These are phyloP conservation scores for Blastosporella zonata DNA, from an alignment of 1,284 basidiomycete genomes.

Conservation along the genomic window DNA sequence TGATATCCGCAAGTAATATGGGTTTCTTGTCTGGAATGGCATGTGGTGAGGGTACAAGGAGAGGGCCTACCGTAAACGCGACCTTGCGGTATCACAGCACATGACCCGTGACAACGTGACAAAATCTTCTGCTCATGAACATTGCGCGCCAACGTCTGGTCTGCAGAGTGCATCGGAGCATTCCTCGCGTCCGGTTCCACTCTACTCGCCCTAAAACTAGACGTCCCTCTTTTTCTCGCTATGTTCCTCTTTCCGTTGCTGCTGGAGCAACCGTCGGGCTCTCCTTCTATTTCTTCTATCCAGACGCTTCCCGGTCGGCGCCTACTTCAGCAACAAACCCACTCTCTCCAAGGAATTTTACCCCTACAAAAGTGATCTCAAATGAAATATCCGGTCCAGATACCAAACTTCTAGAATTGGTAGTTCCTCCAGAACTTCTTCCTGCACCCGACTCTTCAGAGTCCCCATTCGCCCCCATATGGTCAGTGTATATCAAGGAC, in stretches of 20 bases:
- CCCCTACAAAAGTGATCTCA: slow-evolving; percentile 54
- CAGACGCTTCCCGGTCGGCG: slow-evolving; percentile 40
- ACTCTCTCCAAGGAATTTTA: slow-evolving; percentile 62
- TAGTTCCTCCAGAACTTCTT: slow-evolving; percentile 44
- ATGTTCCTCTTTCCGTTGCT: slow-evolving; percentile 9
- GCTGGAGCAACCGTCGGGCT: slow-evolving; percentile 27
- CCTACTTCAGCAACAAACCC: slow-evolving; percentile 33
- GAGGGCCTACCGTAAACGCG: slow-evolving; percentile 3
- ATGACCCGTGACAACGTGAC: slow-evolving; percentile 15
- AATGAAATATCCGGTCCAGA: slow-evolving; percentile 49
- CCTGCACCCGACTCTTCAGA: slow-evolving; percentile 20
- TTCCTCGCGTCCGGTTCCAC: slow-evolving; percentile 7
- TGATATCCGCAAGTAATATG: slow-evolving; percentile 70
- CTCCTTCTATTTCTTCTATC: slow-evolving; percentile 49
- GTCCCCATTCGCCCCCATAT: slow-evolving; percentile 48
- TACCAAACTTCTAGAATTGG: slow-evolving; percentile 61
- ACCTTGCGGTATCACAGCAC: slow-evolving; percentile 7
- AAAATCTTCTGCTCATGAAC: slow-evolving; percentile 6
- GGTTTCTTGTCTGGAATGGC: slow-evolving; percentile 58
- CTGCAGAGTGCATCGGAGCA: slow-evolving; percentile 2
- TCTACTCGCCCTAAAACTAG: neutral
- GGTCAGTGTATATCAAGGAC: slow-evolving; percentile 80
- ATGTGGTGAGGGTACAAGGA: slow-evolving; percentile 25
- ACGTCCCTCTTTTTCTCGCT: neutral
- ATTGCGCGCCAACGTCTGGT: slow-evolving; percentile 10